Evolutionary conservation across 768 basidiomycete genomes (phyloP).

Genomic region (Antrodiella citrinella): DNA sequence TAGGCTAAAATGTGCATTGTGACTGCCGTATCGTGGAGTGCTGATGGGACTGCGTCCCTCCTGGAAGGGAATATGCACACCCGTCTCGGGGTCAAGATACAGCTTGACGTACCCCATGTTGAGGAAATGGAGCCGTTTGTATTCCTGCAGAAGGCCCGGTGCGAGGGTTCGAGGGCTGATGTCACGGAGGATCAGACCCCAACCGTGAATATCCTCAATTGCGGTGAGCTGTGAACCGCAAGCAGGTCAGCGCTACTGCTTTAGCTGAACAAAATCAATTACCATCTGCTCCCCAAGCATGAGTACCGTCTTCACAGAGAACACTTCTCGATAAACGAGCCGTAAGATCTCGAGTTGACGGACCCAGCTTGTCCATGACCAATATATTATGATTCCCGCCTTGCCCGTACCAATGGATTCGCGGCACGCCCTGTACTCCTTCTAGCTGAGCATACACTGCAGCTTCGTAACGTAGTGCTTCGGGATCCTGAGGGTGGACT

Average conservation of each 20-base stretch:
- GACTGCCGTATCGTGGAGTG: not conserved
- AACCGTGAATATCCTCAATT: constrained; percentile 13
- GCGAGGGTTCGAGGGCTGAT: constrained; percentile 19
- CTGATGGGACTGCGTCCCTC: not conserved
- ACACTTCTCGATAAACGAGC: constrained; percentile 11
- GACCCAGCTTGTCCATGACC: constrained; percentile 18
- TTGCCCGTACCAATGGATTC: constrained; percentile 9
- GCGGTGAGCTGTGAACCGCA: constrained; percentile 8
- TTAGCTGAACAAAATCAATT: not conserved
- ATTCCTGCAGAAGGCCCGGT: constrained; percentile 7
- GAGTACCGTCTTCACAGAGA: constrained; percentile 15
- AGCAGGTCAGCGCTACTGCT: not conserved
- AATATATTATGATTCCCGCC: constrained; percentile 10
- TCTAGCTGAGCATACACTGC: constrained; percentile 13
- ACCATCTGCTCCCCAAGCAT: constrained; percentile 21
- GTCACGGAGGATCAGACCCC: constrained; percentile 15
- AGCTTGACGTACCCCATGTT: constrained; percentile 5
- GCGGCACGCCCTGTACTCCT: constrained; percentile 10
- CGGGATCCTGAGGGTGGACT: not conserved
- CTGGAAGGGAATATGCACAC: not conserved
- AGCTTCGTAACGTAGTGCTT: constrained; percentile 8
- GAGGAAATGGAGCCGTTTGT: constrained; percentile 11
- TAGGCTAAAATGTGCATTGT: constrained; percentile 3
- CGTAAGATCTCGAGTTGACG: constrained; percentile 10
- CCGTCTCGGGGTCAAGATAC: not conserved